phyloP scores from a whole-genome alignment of 768 basidiomycete species.

The Udeniomyces megalosporus region DNA sequence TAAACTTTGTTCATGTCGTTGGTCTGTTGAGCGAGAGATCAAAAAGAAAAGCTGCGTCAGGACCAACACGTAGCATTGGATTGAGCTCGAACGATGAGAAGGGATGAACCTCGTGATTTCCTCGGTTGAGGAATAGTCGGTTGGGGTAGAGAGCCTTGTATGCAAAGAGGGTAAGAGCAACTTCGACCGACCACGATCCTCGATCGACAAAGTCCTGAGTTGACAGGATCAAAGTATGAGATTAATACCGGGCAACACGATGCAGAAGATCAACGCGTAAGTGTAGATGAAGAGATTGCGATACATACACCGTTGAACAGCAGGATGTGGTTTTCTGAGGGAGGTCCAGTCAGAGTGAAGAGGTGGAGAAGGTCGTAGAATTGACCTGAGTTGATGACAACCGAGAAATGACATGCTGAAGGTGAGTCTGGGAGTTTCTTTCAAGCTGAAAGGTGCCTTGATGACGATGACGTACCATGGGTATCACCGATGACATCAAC shows the following conservation, averaged over 20 bases:
- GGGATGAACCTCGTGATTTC: constrained; percentile 49
- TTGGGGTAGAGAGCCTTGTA: constrained; percentile 94
- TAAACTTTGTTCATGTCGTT: constrained; percentile 84
- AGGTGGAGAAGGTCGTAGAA: constrained; percentile 87
- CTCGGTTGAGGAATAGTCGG: constrained; percentile 81
- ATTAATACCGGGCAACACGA: too few relatives aligned
- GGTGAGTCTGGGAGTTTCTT: too few relatives aligned
- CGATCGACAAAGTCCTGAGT: constrained; percentile 95
- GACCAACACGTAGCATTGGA: too few relatives aligned
- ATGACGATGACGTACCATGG: constrained; percentile 44
- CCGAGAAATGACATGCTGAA: background rate
- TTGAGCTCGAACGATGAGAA: background rate
- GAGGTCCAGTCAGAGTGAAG: constrained; percentile 66
- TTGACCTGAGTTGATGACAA: constrained; percentile 45
- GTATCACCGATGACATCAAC: constrained; percentile 94
- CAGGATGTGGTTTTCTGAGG: constrained; percentile 56
- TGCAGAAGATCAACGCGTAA: too few relatives aligned
- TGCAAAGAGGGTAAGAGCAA: constrained; percentile 80
- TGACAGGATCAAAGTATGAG: constrained; percentile 45
- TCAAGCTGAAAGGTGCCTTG: background rate
- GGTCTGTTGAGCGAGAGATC: background rate
- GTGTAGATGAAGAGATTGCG: too few relatives aligned
- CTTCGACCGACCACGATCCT: constrained; percentile 38
- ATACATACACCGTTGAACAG: constrained; percentile 27
- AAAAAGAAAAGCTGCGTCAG: background rate